Percentiles rank a stretch among this genome's conserved stretches.
These are phyloP conservation scores for Solanum chaucha DNA, from an alignment of 257 asterid species.

Conservation along the genomic window DNA sequence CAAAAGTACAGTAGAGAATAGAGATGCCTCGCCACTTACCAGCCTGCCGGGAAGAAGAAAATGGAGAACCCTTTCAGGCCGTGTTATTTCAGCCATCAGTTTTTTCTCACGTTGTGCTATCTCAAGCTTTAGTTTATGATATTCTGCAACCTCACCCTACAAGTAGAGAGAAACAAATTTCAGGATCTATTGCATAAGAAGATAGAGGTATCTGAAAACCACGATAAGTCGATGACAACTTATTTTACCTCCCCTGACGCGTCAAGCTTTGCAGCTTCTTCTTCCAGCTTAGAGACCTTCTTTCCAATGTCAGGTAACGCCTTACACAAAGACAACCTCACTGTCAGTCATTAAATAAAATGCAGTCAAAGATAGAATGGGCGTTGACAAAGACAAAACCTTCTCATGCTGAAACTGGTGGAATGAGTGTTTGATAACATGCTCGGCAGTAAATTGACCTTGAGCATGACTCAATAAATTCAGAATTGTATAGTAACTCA, in stretches of 20 bases:
- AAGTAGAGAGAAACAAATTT: slow-evolving; percentile 5
- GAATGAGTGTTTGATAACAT: slow-evolving; percentile 82
- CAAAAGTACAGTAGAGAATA: neutral
- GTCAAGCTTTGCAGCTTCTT: slow-evolving; percentile 86
- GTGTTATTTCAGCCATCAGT: slow-evolving; percentile 81
- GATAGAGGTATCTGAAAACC: slow-evolving; percentile 2
- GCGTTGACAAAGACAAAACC: slow-evolving; percentile 24
- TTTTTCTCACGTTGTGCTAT: slow-evolving; percentile 69
- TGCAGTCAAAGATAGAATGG: neutral
- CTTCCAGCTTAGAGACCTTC: slow-evolving; percentile 71
- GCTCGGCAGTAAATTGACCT: slow-evolving; percentile 98
- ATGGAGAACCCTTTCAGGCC: slow-evolving; percentile 81
- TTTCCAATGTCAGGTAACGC: slow-evolving; percentile 87
- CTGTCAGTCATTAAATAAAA: slow-evolving; percentile 11
- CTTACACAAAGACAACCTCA: slow-evolving; percentile 26
- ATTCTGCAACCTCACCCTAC: slow-evolving; percentile 86
- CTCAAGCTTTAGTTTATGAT: slow-evolving; percentile 77
- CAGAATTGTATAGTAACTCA: slow-evolving; percentile 89
- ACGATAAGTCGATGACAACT: neutral
- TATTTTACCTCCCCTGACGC: slow-evolving; percentile 78
- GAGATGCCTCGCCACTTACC: slow-evolving; percentile 35
- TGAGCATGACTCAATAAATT: slow-evolving; percentile 97
- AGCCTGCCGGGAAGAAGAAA: slow-evolving; percentile 91
- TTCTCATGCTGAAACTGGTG: slow-evolving; percentile 97
- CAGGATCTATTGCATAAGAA: slow-evolving; percentile 1